These are phyloP conservation scores for Speleostelium caveatum DNA, from an alignment of 78 protist species.

Conservation along the genomic window DNA sequence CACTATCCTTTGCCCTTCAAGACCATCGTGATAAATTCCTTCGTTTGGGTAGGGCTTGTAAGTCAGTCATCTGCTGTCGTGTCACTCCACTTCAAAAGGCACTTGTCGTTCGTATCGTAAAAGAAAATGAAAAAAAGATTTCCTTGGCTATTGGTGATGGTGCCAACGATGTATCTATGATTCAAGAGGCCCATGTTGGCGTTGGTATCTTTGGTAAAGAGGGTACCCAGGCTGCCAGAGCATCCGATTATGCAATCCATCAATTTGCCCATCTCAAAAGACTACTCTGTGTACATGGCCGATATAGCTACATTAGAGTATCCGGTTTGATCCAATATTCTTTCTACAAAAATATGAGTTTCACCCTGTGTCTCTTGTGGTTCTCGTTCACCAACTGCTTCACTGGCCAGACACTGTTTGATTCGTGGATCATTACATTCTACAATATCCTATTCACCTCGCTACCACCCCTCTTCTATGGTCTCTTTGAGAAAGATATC, in stretches of 20 bases:
- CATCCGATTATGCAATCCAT: constrained; percentile 93
- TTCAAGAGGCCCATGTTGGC: constrained; percentile 92
- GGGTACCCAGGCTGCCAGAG: constrained; percentile 95
- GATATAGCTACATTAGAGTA: constrained; percentile 84
- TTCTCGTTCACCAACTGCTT: constrained; percentile 67
- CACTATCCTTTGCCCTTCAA: constrained; percentile 51
- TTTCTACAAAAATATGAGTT: constrained; percentile 92
- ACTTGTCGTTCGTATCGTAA: constrained; percentile 85
- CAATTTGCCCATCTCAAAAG: constrained; percentile 84
- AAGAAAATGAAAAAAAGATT: constrained; percentile 28
- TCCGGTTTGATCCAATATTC: constrained; percentile 87
- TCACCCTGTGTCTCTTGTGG: constrained; percentile 76
- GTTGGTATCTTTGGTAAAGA: constrained; percentile 94
- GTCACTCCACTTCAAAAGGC: constrained; percentile 95
- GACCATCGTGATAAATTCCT: constrained; percentile 85
- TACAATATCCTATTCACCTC: constrained; percentile 91
- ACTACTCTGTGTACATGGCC: constrained; percentile 92
- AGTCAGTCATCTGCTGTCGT: constrained; percentile 91
- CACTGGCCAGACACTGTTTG: constrained; percentile 89
- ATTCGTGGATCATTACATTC: constrained; percentile 83
- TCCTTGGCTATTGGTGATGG: constrained; percentile 96
- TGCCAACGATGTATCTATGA: constrained; percentile 97
- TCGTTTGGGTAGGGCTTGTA: constrained; percentile 81
- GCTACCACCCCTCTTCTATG: constrained; percentile 87
- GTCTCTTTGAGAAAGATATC: constrained; percentile 76